These are phyloP conservation scores for Suillus decipiens DNA, from an alignment of 768 basidiomycete species.

Conservation along the genomic window DNA sequence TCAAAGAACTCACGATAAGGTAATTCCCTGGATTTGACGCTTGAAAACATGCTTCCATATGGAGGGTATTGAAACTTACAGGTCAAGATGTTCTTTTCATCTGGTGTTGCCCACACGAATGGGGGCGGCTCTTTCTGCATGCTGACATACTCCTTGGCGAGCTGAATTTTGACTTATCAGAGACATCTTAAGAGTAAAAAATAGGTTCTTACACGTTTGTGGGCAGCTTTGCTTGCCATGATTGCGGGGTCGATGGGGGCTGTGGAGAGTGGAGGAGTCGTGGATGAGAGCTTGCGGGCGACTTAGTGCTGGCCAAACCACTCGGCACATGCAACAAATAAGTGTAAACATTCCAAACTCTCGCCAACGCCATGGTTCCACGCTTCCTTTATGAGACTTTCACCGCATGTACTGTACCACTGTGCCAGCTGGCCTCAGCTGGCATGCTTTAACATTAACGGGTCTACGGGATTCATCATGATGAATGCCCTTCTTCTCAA, in stretches of 20 bases:
- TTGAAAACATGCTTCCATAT: constrained; percentile 16
- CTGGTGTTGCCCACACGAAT: constrained; percentile 93
- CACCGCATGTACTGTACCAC: background rate
- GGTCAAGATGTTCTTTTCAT: constrained; percentile 96
- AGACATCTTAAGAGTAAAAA: constrained; percentile 18
- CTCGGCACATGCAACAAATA: background rate
- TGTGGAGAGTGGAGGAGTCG: constrained; percentile 11
- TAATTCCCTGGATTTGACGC: constrained; percentile 75
- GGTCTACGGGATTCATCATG: background rate
- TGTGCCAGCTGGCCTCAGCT: constrained; percentile 1
- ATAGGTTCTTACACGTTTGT: constrained; percentile 66
- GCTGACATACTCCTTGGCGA: constrained; percentile 83
- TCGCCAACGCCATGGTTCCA: background rate
- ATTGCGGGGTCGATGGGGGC: constrained; percentile 10
- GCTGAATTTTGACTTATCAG: constrained; percentile 41
- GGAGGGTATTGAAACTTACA: constrained; percentile 56
- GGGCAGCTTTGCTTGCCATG: constrained; percentile 87
- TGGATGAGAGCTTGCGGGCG: constrained; percentile 17
- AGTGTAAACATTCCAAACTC: background rate
- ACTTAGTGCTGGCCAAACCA: constrained; percentile 5
- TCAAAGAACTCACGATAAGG: constrained; percentile 68
- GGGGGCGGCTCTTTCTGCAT: constrained; percentile 96
- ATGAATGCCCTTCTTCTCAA: background rate
- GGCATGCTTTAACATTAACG: background rate
- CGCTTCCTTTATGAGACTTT: background rate